These are phyloP conservation scores for Taiozyma sp. DNA, from an alignment of 1,139 yeast genomes.

Conservation along the genomic window DNA sequence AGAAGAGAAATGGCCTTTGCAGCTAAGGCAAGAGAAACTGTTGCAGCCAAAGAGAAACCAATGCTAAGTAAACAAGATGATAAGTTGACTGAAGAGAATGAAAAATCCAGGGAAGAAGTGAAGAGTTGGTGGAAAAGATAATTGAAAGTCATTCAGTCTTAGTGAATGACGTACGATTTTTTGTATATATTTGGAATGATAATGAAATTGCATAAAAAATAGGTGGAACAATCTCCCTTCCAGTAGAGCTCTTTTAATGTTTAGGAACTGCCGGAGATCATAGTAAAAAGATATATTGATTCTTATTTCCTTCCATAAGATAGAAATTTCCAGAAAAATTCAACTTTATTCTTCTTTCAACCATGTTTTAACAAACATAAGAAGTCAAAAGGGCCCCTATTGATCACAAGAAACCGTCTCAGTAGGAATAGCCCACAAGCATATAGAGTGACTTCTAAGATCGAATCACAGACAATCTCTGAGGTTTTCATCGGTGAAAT, in stretches of 20 bases:
- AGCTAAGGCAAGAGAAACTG: constrained; percentile 46
- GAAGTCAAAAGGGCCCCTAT: background rate
- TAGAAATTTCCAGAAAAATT: background rate
- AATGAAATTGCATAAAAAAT: background rate
- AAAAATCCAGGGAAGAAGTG: constrained; percentile 14
- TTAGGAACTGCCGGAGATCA: no score
- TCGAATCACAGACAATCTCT: constrained; percentile 8
- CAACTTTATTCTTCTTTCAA: background rate
- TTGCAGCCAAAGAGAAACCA: constrained; percentile 39
- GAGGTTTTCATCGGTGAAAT: background rate
- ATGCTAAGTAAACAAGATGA: constrained; percentile 27
- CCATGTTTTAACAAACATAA: background rate
- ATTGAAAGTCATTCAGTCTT: background rate
- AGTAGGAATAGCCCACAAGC: background rate
- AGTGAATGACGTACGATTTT: background rate
- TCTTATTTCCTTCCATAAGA: background rate
- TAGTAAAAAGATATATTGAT: no score
- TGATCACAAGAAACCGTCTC: background rate
- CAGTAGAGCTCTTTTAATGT: no score
- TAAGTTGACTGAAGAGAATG: constrained; percentile 5
- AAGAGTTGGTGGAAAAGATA: constrained; percentile 22
- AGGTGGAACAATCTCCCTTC: no score
- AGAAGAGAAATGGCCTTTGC: constrained; percentile 59
- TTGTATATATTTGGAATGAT: background rate
- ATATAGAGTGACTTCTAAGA: constrained; percentile 36